Conservation (phyloP, 1,139 yeast genomes). For the Taphrina deformans region DNA sequence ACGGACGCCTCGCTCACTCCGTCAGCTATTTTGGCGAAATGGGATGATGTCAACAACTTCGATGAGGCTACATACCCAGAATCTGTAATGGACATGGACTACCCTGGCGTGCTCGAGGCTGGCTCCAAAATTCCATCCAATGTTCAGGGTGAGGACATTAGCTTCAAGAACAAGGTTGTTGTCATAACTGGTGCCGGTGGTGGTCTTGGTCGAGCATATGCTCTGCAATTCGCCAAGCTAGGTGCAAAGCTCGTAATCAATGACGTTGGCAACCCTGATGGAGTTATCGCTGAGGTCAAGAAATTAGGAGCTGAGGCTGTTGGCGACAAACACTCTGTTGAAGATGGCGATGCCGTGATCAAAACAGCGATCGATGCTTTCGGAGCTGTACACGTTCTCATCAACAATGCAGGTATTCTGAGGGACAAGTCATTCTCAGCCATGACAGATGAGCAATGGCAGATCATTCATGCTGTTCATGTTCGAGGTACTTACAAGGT, state of each 20-base stretch:
- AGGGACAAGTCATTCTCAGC: constrained; percentile 86
- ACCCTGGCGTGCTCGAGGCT: constrained; percentile 46
- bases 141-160: constrained; percentile 58
- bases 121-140: constrained; percentile 48
- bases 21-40: constrained; percentile 73
- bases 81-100: constrained; percentile 46
- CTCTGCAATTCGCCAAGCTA: constrained; percentile 76
- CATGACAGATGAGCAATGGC: constrained; percentile 84
- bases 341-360: constrained; percentile 72
- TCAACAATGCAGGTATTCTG: constrained; percentile 93
- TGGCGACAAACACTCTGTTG: constrained; percentile 74
- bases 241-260: constrained; percentile 96
- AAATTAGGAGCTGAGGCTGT: constrained; percentile 78
- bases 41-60: constrained; percentile 65
- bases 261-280: constrained; percentile 70
- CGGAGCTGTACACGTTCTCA: constrained; percentile 81
- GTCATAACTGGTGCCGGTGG: constrained; percentile 95
- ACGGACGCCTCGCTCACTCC: constrained; percentile 79
- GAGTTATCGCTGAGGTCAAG: constrained; percentile 76
- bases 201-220: constrained; percentile 92
- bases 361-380: constrained; percentile 73
- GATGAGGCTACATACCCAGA: constrained; percentile 69
- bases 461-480: constrained; percentile 77
- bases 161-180: constrained; percentile 80
- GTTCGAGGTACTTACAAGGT: constrained; percentile 77